Conservation (phyloP, 805 yeast genomes). For the Cyberlindnera samutprakarnensis region DNA sequence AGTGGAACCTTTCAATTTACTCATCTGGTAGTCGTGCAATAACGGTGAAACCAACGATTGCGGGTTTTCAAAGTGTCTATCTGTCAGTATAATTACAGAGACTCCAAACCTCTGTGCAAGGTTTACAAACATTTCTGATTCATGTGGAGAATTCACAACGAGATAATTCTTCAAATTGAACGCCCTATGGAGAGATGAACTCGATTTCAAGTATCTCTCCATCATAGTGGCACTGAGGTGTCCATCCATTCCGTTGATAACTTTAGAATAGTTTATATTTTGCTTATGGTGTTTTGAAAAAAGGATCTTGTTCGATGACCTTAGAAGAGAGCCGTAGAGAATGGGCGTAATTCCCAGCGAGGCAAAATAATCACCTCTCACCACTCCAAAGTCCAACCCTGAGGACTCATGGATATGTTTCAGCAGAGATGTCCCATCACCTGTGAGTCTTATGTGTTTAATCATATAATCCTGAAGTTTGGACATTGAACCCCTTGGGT, state of each 20-base stretch:
- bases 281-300: conserved; percentile 9
- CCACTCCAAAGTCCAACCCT: conserved; percentile 15
- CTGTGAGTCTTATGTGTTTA: conserved; percentile 7
- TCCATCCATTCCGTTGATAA: conserved; percentile 6
- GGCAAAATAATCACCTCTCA: conserved; percentile 16
- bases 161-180: conserved; percentile 12
- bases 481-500: background rate
- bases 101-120: conserved; percentile 13
- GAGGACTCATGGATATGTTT: conserved; percentile 2
- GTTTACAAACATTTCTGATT: conserved; percentile 16
- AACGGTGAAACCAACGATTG: conserved; percentile 13
- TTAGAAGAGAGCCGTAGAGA: conserved; percentile 8
- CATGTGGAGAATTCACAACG: conserved; percentile 15
- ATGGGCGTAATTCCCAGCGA: conserved; percentile 9
- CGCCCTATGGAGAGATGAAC: conserved; percentile 4
- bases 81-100: conserved; percentile 16
- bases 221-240: background rate
- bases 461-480: conserved; percentile 1
- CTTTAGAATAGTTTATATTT: conserved; percentile 9
- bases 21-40: conserved; percentile 6
- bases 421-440: conserved; percentile 5
- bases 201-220: conserved; percentile 10
- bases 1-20: conserved; percentile 8
- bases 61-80: conserved; percentile 8
- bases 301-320: conserved; percentile 5